phyloP scores from a whole-genome alignment of 139 green algal genomes.

The Astrephomene gubernaculifera region DNA sequence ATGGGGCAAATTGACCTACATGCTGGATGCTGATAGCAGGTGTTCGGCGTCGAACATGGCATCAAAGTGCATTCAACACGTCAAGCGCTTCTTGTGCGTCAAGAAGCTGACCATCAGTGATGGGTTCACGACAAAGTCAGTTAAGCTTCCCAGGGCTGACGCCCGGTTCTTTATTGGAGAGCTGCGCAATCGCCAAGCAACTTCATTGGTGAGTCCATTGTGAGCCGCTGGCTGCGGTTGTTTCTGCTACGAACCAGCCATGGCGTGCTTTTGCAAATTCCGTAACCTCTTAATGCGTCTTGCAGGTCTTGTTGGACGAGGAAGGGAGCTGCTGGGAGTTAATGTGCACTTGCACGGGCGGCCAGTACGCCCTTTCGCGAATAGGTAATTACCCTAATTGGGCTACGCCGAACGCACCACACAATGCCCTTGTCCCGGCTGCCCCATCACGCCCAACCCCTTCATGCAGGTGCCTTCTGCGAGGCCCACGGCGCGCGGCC shows the following conservation, averaged over 20 bases:
- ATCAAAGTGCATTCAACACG: background rate
- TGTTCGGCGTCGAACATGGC: background rate
- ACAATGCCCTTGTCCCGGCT: background rate
- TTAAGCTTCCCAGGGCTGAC: conserved; percentile 49
- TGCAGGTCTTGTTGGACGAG: conserved; percentile 45
- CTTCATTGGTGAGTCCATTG: background rate
- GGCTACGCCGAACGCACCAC: background rate
- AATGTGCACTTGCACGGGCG: conserved; percentile 44
- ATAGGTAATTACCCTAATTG: conserved; percentile 11
- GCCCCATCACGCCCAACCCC: background rate
- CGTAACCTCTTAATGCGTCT: background rate
- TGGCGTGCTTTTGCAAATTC: background rate
- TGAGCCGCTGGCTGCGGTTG: background rate
- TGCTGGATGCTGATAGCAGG: background rate
- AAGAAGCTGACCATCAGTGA: conserved; percentile 51
- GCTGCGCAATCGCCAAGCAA: conserved; percentile 42
- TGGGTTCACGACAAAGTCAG: conserved; percentile 41
- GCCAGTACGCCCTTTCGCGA: conserved; percentile 46
- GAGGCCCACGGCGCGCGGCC: conserved; percentile 10
- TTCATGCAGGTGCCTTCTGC: conserved; percentile 21
- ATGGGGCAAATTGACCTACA: background rate
- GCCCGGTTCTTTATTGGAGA: conserved; percentile 45
- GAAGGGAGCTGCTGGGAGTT: conserved; percentile 35
- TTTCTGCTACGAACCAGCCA: background rate
- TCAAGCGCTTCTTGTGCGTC: conserved; percentile 37